Evolutionary conservation across 176 grass and related monocot species (phyloP).

Genomic region (Chrysopogon serrulatus): DNA sequence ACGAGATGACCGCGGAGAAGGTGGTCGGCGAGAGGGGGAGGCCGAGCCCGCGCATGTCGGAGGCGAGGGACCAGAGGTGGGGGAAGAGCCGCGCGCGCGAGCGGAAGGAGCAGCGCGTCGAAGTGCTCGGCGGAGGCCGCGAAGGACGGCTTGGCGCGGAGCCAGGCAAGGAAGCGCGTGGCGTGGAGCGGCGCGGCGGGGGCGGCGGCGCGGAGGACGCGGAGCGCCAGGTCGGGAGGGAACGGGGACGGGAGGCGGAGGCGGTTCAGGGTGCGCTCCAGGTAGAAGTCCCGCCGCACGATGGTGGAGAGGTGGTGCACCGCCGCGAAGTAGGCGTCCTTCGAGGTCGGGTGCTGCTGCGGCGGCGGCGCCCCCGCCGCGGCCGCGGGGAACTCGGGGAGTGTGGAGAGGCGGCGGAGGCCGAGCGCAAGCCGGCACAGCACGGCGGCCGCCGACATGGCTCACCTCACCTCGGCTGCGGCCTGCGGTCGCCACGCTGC

Average conservation of each 20-base stretch:
- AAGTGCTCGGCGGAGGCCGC: constrained; percentile 69
- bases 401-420: constrained; percentile 6
- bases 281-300: constrained; percentile 95
- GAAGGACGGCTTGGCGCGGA: constrained; percentile 53
- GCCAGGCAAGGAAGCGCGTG: constrained; percentile 83
- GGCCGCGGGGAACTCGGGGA: not conserved
- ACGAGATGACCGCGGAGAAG: constrained; percentile 78
- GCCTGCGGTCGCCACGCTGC: not conserved
- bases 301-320: constrained; percentile 81
- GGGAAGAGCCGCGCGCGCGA: constrained; percentile 66
- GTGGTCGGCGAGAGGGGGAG: constrained; percentile 57
- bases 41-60: constrained; percentile 67
- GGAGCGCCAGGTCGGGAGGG: constrained; percentile 73
- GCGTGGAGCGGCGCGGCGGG: constrained; percentile 65
- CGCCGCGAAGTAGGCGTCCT: constrained; percentile 85
- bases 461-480: not conserved
- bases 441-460: constrained; percentile 19
- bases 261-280: constrained; percentile 86
- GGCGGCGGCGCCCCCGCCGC: not conserved
- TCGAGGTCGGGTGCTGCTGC: constrained; percentile 39
- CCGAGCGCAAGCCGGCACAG: constrained; percentile 11
- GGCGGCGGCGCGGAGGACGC: constrained; percentile 62
- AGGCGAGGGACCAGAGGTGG: constrained; percentile 75
- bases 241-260: constrained; percentile 83
- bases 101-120: constrained; percentile 75